Percentiles rank a stretch among this genome's conserved stretches.
Conservation (phyloP, 768 basidiomycete species). For the Sutorius australiensis region DNA sequence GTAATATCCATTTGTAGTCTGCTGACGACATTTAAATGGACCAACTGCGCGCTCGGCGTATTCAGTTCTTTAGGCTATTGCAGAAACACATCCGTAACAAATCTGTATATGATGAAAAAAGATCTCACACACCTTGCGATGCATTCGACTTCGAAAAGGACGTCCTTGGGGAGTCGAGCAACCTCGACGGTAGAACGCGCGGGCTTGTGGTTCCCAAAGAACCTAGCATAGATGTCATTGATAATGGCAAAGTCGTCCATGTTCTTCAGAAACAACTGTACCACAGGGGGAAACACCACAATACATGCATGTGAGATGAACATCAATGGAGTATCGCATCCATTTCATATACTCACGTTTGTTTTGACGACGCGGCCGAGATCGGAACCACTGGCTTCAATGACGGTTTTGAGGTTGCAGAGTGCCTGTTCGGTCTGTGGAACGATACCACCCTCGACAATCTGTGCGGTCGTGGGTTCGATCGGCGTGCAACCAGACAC, state of each 20-base stretch:
- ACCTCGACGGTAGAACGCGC: too few species aligned
- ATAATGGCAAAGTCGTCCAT: too few species aligned
- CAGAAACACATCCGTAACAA: neutral
- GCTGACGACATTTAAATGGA: too few species aligned
- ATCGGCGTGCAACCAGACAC: conserved; percentile 87
- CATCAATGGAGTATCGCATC: too few species aligned
- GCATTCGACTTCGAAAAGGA: neutral
- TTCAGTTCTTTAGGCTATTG: too few species aligned
- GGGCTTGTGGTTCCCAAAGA: too few species aligned
- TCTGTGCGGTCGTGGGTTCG: conserved; percentile 61
- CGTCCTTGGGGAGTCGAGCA: too few species aligned
- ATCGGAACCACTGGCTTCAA: conserved; percentile 78
- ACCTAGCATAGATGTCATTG: too few species aligned
- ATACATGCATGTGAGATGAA: neutral
- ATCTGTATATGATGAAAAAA: neutral
- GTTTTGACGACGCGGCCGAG: conserved; percentile 85
- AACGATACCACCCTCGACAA: conserved; percentile 21
- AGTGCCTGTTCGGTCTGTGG: conserved; percentile 73
- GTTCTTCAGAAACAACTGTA: neutral
- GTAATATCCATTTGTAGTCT: neutral
- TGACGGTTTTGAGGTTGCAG: conserved; percentile 78
- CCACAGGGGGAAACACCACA: neutral
- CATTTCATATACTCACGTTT: conserved; percentile 55
- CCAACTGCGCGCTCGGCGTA: too few species aligned
- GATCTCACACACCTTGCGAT: neutral